phyloP scores from a whole-genome alignment of 2,329 filamentous ascomycete species.

The Blumeria graminis region DNA sequence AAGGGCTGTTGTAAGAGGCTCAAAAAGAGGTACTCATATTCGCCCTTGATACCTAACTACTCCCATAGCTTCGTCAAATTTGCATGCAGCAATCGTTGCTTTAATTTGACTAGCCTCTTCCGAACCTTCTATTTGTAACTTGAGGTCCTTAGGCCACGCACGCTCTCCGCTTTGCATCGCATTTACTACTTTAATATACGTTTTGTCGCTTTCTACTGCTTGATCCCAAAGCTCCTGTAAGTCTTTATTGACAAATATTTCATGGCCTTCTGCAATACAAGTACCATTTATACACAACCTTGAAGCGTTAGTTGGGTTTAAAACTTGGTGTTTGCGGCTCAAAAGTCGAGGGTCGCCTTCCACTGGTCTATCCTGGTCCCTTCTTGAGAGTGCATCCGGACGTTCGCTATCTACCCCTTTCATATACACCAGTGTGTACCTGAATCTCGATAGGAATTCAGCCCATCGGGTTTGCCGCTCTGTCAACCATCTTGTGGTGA shows the following conservation, averaged over 20 bases:
- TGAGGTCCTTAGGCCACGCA: not conserved
- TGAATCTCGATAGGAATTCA: not conserved
- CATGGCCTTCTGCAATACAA: too few relatives aligned
- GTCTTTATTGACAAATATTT: too few relatives aligned
- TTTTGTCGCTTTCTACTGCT: too few relatives aligned
- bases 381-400: not conserved
- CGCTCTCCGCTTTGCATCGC: too few relatives aligned
- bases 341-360: not conserved
- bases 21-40: not conserved
- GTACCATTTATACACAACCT: too few relatives aligned
- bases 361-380: not conserved
- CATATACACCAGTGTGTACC: not conserved
- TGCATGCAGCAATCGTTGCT: not conserved
- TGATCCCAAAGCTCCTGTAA: too few relatives aligned
- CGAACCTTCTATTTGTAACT: not conserved
- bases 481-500: not conserved
- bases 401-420: not conserved
- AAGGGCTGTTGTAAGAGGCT: not conserved
- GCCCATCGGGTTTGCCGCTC: not conserved
- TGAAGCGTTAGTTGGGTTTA: too few relatives aligned
- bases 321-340: too few relatives aligned
- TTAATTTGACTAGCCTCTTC: not conserved
- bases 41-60: not conserved
- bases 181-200: too few relatives aligned
- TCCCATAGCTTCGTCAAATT: not conserved